phyloP scores from a whole-genome alignment of 345 rosid species.

The Eucalyptus victrix region DNA sequence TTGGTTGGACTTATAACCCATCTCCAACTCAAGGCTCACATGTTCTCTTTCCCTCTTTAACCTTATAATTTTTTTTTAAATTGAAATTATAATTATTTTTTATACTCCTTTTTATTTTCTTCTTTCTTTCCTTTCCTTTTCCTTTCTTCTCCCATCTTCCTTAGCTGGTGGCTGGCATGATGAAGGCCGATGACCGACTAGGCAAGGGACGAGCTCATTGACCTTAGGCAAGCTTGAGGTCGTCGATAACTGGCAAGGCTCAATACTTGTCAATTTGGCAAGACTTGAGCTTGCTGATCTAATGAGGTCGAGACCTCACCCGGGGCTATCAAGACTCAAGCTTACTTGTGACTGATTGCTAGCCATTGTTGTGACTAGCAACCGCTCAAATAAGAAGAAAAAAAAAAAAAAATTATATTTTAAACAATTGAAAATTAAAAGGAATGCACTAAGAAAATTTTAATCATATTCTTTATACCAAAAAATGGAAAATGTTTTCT shows the following conservation, averaged over 20 bases:
- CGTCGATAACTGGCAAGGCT: fast-evolving
- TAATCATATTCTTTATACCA: too few species aligned
- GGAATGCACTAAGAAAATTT: not conserved
- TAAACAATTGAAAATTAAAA: too few species aligned
- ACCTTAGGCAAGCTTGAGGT: not conserved
- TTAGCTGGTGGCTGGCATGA: fast-evolving
- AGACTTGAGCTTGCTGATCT: too few species aligned
- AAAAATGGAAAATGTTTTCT: too few species aligned
- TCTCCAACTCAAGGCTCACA: not conserved
- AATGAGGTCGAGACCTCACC: not conserved
- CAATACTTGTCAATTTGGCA: fast-evolving
- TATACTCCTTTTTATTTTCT: fast-evolving
- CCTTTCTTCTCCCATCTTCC: not conserved
- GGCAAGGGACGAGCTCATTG: fast-evolving
- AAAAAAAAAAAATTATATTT: too few species aligned
- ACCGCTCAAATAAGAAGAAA: too few species aligned
- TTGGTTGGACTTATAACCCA: not conserved
- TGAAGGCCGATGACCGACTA: fast-evolving
- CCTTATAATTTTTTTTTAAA: too few species aligned
- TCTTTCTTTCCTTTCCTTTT: too few species aligned
- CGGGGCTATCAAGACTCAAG: not conserved
- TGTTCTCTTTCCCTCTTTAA: not conserved
- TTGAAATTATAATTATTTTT: too few species aligned
- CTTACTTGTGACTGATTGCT: fast-evolving
- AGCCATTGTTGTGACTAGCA: fast-evolving